These are phyloP conservation scores for Pythium oligandrum DNA, from an alignment of 352 stramenopile genomes.

Conservation along the genomic window DNA sequence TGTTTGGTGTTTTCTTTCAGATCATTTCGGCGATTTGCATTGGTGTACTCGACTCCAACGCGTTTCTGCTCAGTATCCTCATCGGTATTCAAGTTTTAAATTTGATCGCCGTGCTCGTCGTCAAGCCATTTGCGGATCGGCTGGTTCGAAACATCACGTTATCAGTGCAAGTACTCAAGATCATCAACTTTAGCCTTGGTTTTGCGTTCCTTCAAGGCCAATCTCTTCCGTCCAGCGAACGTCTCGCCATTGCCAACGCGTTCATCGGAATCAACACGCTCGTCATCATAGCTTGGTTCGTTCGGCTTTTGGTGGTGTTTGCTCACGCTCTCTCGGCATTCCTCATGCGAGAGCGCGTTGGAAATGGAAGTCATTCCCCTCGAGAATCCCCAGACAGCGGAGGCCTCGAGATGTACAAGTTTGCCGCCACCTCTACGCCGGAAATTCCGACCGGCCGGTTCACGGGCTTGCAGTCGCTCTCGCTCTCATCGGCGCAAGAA, in stretches of 20 bases:
- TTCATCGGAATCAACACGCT: conserved; percentile 58
- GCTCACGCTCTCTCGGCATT: conserved; percentile 31
- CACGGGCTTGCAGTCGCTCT: too few relatives aligned
- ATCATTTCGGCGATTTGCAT: conserved; percentile 51
- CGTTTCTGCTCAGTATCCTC: conserved; percentile 48
- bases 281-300: conserved; percentile 20
- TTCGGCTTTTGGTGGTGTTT: conserved; percentile 19
- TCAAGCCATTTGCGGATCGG: conserved; percentile 27
- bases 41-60: conserved; percentile 39
- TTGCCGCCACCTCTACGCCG: too few relatives aligned
- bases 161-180: conserved; percentile 41
- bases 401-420: too few relatives aligned
- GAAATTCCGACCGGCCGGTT: too few relatives aligned
- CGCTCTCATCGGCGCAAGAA: too few relatives aligned
- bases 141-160: conserved; percentile 34
- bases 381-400: too few relatives aligned
- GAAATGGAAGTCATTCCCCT: too few relatives aligned
- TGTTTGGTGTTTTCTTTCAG: conserved; percentile 47
- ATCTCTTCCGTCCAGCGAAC: conserved; percentile 29
- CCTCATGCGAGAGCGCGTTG: not conserved
- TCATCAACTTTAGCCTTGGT: conserved; percentile 52
- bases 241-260: conserved; percentile 34
- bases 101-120: conserved; percentile 21
- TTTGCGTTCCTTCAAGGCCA: conserved; percentile 57
- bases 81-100: conserved; percentile 53